Evolutionary conservation across 2,329 filamentous ascomycete genomes (phyloP), one percentile per base, ranked within the genome.

Genomic region (Xylaria sp.): DNA sequence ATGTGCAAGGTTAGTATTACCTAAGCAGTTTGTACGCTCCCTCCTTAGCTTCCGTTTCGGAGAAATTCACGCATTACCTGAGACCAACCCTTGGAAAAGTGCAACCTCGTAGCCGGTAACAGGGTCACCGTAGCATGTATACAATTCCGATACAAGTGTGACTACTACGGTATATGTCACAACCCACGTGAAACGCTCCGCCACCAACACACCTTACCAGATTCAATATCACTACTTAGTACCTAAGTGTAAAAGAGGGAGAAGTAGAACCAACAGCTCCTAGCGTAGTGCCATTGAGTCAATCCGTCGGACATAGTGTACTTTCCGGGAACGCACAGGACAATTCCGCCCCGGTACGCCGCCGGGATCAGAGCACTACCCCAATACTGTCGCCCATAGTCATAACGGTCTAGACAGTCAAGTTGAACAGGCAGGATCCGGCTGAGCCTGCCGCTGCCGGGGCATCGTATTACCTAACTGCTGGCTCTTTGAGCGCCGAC

Each of bases 41-140:
- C 46, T 41, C 39, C 39, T 41, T 18, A 41, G 9, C 62, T 61
- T 49, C 39, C n/a, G 5, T 56, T 18, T 52, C 61, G 58, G 64
- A 52, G 31, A 62, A 51, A 59, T 41, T 52, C 48, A 33, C 62
- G 74, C 71, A 66, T 72, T 69, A 75, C 75, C 75, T 76, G 75
- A 76, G 51, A 76, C 75, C 62, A 66, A 70, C 73, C 75, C 75
- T 66, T 66, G 74, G 20, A 54, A 54, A 49, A 58, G 69, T 75
- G 71, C 64, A 65, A 75, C 74, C 33, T 66, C 62, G 67, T 61
- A 60, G 58, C 49, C 13, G 15, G 52, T 49, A 18, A 49, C 13
- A 1, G 9, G 36, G 43, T 55, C 43, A n/a, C 15, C 46, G 43
- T 36, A 36, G 33, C 33, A 10, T 36, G 33, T 36, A 23, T 58